These are phyloP conservation scores for Aspergillus bombycis DNA, from an alignment of 2,329 filamentous ascomycete genomes.

Conservation along the genomic window DNA sequence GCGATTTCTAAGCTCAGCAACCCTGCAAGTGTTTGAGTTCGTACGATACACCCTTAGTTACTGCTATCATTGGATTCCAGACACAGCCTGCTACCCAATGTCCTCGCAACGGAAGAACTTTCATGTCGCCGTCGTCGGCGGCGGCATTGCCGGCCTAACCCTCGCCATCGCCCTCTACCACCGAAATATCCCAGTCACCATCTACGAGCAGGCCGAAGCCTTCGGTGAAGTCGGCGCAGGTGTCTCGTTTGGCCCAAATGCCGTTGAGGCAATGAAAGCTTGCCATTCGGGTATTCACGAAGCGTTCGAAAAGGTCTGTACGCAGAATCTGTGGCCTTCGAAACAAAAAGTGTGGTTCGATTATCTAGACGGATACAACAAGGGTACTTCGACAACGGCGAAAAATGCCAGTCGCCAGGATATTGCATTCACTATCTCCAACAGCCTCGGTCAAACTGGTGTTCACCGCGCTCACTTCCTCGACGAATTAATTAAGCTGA, in stretches of 20 bases:
- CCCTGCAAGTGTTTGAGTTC: not conserved
- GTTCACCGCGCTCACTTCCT: conserved; percentile 38
- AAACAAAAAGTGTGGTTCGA: conserved; percentile 32
- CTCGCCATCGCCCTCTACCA: conserved; percentile 40
- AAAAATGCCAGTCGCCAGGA: conserved; percentile 19
- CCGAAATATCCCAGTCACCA: conserved; percentile 34
- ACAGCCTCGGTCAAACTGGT: conserved; percentile 27
- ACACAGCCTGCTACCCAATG: conserved; percentile 7
- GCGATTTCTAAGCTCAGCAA: not conserved
- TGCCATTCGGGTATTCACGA: conserved; percentile 34
- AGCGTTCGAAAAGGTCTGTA: conserved; percentile 37
- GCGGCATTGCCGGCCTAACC: conserved; percentile 42
- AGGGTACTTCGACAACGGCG: conserved; percentile 5
- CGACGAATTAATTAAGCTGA: conserved; percentile 38
- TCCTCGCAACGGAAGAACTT: conserved; percentile 17
- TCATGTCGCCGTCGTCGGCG: conserved; percentile 38
- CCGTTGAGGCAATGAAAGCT: conserved; percentile 28
- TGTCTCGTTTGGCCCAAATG: conserved; percentile 44
- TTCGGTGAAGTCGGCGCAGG: conserved; percentile 44
- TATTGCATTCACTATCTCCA: conserved; percentile 28
- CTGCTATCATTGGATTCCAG: not conserved
- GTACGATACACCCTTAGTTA: not conserved
- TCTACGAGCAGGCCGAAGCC: conserved; percentile 42
- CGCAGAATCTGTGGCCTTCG: conserved; percentile 36
- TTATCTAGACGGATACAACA: conserved; percentile 25